Percentiles rank a stretch among this genome's conserved stretches.
Evolutionary conservation across 352 stramenopile species (phyloP).

Genomic region (Phytopythium oedochilum): DNA sequence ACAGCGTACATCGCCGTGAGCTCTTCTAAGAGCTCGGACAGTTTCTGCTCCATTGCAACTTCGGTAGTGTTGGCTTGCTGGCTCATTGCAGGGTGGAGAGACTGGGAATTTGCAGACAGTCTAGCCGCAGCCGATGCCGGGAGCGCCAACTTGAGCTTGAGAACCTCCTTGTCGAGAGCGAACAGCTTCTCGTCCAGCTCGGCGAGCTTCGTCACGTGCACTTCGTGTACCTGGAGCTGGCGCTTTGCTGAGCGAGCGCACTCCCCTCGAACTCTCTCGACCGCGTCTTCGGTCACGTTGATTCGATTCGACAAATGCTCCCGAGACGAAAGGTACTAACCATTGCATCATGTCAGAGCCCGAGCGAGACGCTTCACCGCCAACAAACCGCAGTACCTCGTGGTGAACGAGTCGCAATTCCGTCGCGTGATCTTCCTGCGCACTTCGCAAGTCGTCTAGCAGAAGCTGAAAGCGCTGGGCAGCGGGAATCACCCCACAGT

Average conservation of each 20-base stretch:
- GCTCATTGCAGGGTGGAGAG: background rate
- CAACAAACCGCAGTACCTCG: conserved; percentile 17
- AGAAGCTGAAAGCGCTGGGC: conserved; percentile 3
- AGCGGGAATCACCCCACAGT: too few species aligned
- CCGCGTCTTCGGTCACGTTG: conserved; percentile 34
- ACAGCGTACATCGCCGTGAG: conserved; percentile 30
- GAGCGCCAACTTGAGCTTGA: conserved; percentile 55
- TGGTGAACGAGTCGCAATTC: conserved; percentile 46
- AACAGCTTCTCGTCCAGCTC: conserved; percentile 63
- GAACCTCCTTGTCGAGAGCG: conserved; percentile 54
- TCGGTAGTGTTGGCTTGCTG: background rate
- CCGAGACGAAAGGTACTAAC: conserved; percentile 21
- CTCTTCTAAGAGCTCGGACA: conserved; percentile 34
- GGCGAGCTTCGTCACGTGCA: conserved; percentile 15
- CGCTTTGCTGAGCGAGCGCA: conserved; percentile 22
- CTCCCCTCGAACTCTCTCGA: conserved; percentile 34
- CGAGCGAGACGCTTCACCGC: background rate
- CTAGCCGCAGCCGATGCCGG: conserved; percentile 39
- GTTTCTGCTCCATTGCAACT: conserved; percentile 25
- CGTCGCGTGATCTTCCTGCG: conserved; percentile 31
- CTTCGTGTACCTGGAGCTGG: conserved; percentile 20
- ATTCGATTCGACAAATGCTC: conserved; percentile 36
- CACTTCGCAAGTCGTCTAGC: conserved; percentile 35
- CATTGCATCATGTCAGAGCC: background rate
- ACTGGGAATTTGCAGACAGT: conserved; percentile 8